Conservation (phyloP, 352 stramenopile species). For the Globisporangium megalacanthum region DNA sequence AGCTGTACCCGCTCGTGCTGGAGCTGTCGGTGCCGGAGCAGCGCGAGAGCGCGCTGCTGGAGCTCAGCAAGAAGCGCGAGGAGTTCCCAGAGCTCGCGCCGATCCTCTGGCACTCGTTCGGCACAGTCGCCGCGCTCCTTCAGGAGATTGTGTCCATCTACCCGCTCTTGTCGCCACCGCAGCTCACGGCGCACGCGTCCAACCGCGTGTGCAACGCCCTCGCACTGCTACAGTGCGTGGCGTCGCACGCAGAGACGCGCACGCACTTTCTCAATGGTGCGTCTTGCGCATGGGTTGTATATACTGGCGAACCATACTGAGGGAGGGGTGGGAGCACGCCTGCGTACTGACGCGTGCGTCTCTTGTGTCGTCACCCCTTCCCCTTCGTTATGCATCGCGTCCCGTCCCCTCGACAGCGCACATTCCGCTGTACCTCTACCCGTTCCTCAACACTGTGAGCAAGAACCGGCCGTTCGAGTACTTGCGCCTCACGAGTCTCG, state of each 20-base stretch:
- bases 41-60: conserved; percentile 94
- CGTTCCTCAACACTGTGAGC: conserved; percentile 98
- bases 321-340: not conserved
- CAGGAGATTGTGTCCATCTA: conserved; percentile 99
- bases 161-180: conserved; percentile 94
- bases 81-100: conserved; percentile 96
- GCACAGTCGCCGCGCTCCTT: conserved; percentile 94
- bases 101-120: conserved; percentile 98
- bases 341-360: conserved; percentile 1
- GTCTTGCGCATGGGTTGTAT: conserved; percentile 4
- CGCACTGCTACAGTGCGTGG: conserved; percentile 97
- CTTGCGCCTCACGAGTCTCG: conserved; percentile 95
- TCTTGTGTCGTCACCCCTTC: not conserved
- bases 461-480: conserved; percentile 99
- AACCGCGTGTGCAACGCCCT: conserved; percentile 99
- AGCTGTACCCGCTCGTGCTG: conserved; percentile 89
- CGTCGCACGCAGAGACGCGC: conserved; percentile 95
- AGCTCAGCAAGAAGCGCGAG: conserved; percentile 99
- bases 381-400: too few species aligned
- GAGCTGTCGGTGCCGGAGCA: conserved; percentile 93
- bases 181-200: conserved; percentile 95
- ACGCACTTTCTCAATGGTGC: conserved; percentile 94
- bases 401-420: conserved; percentile 56
- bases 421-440: conserved; percentile 98
- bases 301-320: not conserved